Base-by-base conservation (phyloP, 2,329 filamentous ascomycete species). In the Venturia effusa region DNA sequence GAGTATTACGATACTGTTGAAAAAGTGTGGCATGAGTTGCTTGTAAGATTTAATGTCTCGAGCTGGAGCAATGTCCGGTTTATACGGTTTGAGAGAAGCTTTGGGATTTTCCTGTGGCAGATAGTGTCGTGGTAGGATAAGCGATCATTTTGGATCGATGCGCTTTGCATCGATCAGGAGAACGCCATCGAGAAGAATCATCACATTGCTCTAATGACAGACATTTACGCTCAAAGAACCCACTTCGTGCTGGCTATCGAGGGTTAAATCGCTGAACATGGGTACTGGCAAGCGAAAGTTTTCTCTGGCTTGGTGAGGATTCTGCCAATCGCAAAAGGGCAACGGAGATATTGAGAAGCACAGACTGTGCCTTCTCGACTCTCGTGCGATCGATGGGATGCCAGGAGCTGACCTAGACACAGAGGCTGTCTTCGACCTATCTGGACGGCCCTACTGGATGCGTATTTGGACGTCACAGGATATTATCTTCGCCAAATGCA, bases 381-480 rank as follows among this genome's bases (percentile, higher is more conserved):
- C 15, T 39, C 37, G 37, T 39, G 37, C 37, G 37, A 39, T 39
- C 8, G 37, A 15, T 39, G 37, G 15, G 37, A 11, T 39, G 37
- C 37, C 37, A 39, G 37, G 37, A 39, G 10, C 37, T 39, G 10
- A 39, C 8, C 37, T 15, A 15, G 37, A 39, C 37, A 39, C 37
- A 39, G 37, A 39, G 37, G 37, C 37, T 15, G 48, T 54, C 4
- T 11, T 54, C 22, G 48, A 24, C 19, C 22, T 54, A 17, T 54
- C n/a, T 54, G 48, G 30, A 13, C 48, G 48, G n/a, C 48, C 48
- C n/a, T 60, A 60, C 34, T 60, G 57, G 57, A 60, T 24, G n/a
- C 22, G 57, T 30, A 37, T 37, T 7, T 60, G 57, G 57, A 60
- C 57, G 24, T 17, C 32, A 17, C 57, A 60, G 57, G 57, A 60